Percentiles rank a stretch among this genome's conserved stretches.
Conservation (phyloP, 441 rosid genomes). For the Metrosideros polymorpha region DNA sequence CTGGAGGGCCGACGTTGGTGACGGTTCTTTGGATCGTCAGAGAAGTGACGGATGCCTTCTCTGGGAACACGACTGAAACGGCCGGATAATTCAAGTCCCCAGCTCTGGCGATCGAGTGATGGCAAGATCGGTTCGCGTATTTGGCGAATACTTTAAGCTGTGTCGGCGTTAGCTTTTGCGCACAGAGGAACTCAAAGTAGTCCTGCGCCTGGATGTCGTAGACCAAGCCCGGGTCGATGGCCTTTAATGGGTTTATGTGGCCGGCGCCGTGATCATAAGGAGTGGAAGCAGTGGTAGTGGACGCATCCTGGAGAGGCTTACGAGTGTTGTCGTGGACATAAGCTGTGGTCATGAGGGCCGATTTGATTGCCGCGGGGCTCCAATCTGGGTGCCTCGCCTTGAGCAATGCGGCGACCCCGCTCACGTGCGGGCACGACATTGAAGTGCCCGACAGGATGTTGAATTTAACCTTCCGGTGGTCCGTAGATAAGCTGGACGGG, state of each 20-base stretch:
- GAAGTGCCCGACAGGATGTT: conserved; percentile 88
- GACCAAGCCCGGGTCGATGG: conserved; percentile 75
- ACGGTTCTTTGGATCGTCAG: conserved; percentile 50
- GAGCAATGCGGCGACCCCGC: conserved; percentile 82
- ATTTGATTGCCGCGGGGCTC: conserved; percentile 82
- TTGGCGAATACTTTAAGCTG: conserved; percentile 68
- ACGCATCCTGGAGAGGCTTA: conserved; percentile 49
- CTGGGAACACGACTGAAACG: conserved; percentile 67
- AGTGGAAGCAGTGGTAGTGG: conserved; percentile 33
- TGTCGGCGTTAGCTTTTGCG: conserved; percentile 43
- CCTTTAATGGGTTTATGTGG: conserved; percentile 69
- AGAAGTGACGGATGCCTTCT: conserved; percentile 19
- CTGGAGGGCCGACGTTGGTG: conserved; percentile 76
- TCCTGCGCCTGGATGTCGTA: conserved; percentile 73
- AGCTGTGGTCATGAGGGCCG: conserved; percentile 92
- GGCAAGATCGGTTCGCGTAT: conserved; percentile 62
- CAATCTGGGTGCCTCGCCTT: conserved; percentile 88
- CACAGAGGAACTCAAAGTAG: conserved; percentile 79
- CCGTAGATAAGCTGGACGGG: conserved; percentile 70
- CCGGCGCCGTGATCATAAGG: conserved; percentile 83
- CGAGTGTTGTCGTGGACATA: conserved; percentile 71
- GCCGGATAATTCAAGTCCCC: conserved; percentile 90
- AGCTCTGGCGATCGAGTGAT: conserved; percentile 37
- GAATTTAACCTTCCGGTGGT: conserved; percentile 58
- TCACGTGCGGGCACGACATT: conserved; percentile 95